phyloP scores from a whole-genome alignment of 2,329 filamentous ascomycete species.

The Trichophyton rubrum region DNA sequence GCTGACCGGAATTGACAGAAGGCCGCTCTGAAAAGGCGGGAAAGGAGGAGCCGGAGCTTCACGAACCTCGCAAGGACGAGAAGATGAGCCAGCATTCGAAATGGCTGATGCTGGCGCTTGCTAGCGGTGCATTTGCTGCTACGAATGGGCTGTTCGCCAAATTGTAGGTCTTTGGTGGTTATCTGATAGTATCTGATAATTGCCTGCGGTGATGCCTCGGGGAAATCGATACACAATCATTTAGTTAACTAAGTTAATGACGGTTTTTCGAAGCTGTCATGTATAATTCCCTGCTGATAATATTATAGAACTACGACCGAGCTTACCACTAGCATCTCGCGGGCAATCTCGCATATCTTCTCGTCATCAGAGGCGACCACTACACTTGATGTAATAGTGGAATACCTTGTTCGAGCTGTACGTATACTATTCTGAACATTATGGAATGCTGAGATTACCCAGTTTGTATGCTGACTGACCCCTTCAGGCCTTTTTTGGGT shows the following conservation, averaged over 20 bases:
- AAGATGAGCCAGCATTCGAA: constrained; percentile 15
- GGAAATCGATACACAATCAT: too few species aligned
- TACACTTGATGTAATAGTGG: constrained; percentile 21
- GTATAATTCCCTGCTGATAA: background rate
- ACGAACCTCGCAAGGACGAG: background rate
- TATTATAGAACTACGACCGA: constrained; percentile 45
- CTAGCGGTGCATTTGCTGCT: constrained; percentile 51
- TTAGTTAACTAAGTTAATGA: too few species aligned
- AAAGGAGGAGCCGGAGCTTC: background rate
- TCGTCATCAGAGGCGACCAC: constrained; percentile 28
- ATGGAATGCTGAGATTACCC: background rate
- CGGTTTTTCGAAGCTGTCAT: too few species aligned
- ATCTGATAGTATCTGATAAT: background rate
- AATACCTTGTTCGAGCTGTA: constrained; percentile 42
- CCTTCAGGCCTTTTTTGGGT: constrained; percentile 43
- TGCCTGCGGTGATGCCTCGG: background rate
- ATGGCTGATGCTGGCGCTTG: constrained; percentile 46
- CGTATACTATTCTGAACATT: constrained; percentile 16
- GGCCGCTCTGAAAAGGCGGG: background rate
- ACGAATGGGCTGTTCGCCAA: constrained; percentile 57
- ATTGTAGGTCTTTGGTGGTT: constrained; percentile 33
- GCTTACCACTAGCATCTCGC: constrained; percentile 43
- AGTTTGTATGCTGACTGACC: background rate
- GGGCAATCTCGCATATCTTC: constrained; percentile 35
- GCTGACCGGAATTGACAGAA: background rate